These are phyloP conservation scores for Apiospora saccharicola DNA, from an alignment of 2,329 filamentous ascomycete species.

Conservation along the genomic window DNA sequence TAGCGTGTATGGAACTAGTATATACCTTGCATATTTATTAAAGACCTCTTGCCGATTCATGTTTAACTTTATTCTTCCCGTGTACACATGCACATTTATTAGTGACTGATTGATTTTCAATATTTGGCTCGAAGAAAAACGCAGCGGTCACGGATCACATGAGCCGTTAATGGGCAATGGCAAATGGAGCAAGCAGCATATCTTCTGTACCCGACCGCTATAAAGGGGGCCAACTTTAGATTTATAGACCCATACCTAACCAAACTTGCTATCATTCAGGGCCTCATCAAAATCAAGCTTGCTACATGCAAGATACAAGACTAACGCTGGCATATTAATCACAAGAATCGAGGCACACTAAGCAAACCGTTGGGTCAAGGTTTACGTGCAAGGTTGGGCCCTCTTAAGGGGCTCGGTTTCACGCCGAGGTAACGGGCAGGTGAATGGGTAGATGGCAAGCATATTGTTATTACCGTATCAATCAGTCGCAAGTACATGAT, in stretches of 20 bases:
- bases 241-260: background rate
- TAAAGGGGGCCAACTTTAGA: background rate
- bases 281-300: background rate
- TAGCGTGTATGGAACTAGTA: conserved; percentile 31
- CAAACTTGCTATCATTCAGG: background rate
- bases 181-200: background rate
- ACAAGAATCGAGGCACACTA: background rate
- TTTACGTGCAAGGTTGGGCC: too few relatives aligned
- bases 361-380: background rate
- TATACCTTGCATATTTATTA: conserved; percentile 26
- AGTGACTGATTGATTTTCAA: background rate
- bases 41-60: conserved; percentile 5
- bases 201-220: background rate
- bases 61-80: background rate
- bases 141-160: too few relatives aligned
- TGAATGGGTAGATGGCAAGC: too few relatives aligned
- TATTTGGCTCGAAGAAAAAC: too few relatives aligned
- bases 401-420: background rate
- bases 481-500: background rate
- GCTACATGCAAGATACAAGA: background rate
- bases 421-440: too few relatives aligned
- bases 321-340: background rate
- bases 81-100: background rate
- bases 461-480: background rate
- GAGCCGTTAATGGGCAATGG: too few relatives aligned